Base-by-base conservation (phyloP, 1,284 basidiomycete genomes). In the Ganoderma lingzhi region DNA sequence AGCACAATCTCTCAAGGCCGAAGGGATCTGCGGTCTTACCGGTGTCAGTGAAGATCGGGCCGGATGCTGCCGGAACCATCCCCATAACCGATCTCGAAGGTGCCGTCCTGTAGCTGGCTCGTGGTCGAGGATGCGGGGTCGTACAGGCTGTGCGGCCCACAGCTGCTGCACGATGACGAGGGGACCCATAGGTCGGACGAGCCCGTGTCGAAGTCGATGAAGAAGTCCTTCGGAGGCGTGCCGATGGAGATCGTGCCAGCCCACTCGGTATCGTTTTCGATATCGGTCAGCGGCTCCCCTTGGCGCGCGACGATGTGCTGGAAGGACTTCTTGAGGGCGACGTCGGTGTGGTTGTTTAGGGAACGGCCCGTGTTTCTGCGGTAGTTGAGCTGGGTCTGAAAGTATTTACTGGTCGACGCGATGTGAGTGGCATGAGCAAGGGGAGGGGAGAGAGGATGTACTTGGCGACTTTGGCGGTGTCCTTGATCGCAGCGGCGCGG, bases 111-210 rank as follows among this genome's bases (percentile, higher is more conserved):
- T 65, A 78, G 45, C 41, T 63, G 17, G 37, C 78, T 70, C 41
- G 80, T 81, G 3, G 78, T 76, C 51, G 82, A 82, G 12, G 70
- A 48, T 0, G 70, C 58, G 8, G 78, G 62, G 28, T 82, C 48
- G 63, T 83, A 85, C 59, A 71, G 72, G 3, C 71, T 73, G 60
- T 84, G 79, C 2, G 77, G 75, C 12, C 62, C 63, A 67, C 84
- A 84, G 8, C n/a, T 59, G 28, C 68, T 70, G 67, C 85, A 87
- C 35, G 70, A 64, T 19, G 73, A 58, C 19, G 76, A 77, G 10
- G 84, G 84, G 35, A 86, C 78, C 71, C 86, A 79, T 5, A 83
- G 71, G 69, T 84, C 82, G 63, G 79, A 77, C 60, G 81, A 83
- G n/a, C 82, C 82, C 76, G 74, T 75, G 56, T 76, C 74, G 70